Conservation (phyloP, 129 eudicot genomes). For the Kitagawia praeruptora region DNA sequence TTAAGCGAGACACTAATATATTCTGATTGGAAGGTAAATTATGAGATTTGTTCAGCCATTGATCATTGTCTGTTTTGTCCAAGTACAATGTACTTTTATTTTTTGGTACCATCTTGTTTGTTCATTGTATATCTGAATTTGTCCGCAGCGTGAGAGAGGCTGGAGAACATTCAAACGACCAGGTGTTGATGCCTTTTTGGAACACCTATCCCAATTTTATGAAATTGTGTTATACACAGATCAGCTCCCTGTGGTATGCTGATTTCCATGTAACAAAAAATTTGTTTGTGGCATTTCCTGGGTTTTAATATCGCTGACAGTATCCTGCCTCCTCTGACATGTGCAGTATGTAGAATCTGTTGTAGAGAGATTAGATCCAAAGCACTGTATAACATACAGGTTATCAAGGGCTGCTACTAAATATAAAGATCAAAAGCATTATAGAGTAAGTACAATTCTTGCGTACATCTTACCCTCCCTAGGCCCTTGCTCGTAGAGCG, state of each 20-base stretch:
- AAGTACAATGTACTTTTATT: not conserved
- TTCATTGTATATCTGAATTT: not conserved
- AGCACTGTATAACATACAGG: slow-evolving; percentile 55
- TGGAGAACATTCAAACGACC: slow-evolving; percentile 96
- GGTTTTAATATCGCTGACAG: not conserved
- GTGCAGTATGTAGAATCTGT: slow-evolving; percentile 84
- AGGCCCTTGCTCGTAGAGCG: not conserved
- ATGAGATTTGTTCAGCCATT: not conserved
- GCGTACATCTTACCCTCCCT: not conserved
- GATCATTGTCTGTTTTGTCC: not conserved
- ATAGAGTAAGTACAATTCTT: slow-evolving; percentile 44
- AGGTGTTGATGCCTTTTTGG: slow-evolving; percentile 81
- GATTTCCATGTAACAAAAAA: not conserved
- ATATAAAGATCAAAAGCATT: slow-evolving; percentile 83
- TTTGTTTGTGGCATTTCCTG: not conserved
- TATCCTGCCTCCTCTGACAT: slow-evolving; percentile 11
- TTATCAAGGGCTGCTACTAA: slow-evolving; percentile 74
- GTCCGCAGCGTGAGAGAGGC: slow-evolving; percentile 78
- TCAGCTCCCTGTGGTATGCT: slow-evolving; percentile 52
- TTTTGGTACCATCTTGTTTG: not conserved
- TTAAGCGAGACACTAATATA: slow-evolving; percentile 70
- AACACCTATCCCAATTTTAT: slow-evolving; percentile 64
- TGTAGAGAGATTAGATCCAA: slow-evolving; percentile 66
- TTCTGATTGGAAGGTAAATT: slow-evolving; percentile 84
- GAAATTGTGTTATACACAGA: slow-evolving; percentile 80